Evolutionary conservation across 805 yeast genomes (phyloP).

Genomic region (Jamesozyma gamospora): DNA sequence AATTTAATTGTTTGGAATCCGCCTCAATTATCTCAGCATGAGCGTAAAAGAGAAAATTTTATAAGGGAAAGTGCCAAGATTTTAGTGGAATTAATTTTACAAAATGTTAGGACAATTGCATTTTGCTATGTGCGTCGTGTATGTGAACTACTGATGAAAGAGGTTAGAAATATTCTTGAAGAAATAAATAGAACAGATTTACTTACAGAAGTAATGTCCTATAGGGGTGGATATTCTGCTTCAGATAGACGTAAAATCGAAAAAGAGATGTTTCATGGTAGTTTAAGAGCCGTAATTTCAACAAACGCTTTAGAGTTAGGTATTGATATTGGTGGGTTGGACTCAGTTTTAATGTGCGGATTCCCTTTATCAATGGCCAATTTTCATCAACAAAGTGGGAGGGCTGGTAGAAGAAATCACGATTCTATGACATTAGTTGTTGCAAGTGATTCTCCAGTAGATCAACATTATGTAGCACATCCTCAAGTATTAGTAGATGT

Average conservation of each 20-base stretch:
- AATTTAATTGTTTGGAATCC: slow-evolving; percentile 79
- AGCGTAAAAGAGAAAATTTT: slow-evolving; percentile 55
- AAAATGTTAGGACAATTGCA: slow-evolving; percentile 70
- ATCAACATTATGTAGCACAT: slow-evolving; percentile 69
- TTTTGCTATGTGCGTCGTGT: slow-evolving; percentile 80
- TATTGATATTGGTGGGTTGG: slow-evolving; percentile 86
- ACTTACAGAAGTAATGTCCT: slow-evolving; percentile 70
- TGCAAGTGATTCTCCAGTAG: slow-evolving; percentile 75
- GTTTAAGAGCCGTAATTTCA: slow-evolving; percentile 76
- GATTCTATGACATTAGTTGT: slow-evolving; percentile 82
- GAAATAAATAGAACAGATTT: slow-evolving; percentile 37
- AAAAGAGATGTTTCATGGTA: slow-evolving; percentile 80
- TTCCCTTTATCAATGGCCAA: slow-evolving; percentile 83
- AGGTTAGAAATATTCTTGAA: slow-evolving; percentile 49
- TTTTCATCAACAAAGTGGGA: slow-evolving; percentile 90
- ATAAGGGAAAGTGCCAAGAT: slow-evolving; percentile 69
- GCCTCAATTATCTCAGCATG: slow-evolving; percentile 49
- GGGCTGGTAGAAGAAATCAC: slow-evolving; percentile 84
- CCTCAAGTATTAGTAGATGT: slow-evolving; percentile 22
- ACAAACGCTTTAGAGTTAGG: slow-evolving; percentile 95
- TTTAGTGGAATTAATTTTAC: slow-evolving; percentile 52
- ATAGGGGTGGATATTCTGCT: slow-evolving; percentile 90
- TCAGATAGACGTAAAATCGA: slow-evolving; percentile 82
- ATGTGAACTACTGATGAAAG: slow-evolving; percentile 83
- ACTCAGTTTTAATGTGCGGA: slow-evolving; percentile 86